phyloP scores from a whole-genome alignment of 176 grass and related monocot genomes.

The Oryza longistaminata region DNA sequence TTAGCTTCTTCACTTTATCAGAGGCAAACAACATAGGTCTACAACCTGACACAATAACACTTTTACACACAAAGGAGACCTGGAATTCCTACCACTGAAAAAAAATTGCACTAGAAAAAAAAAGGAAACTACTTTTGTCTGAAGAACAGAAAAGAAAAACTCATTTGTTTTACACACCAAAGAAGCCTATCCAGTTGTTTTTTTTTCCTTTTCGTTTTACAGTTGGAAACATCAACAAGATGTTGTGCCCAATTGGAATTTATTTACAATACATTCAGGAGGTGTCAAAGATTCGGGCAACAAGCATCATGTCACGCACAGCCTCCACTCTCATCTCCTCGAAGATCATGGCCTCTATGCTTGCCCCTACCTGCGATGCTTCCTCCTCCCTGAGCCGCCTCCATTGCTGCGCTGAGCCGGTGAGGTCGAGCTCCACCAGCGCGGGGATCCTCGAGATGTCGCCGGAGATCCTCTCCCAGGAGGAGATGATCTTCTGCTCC shows the following conservation, averaged over 20 bases:
- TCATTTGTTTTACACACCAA: neutral
- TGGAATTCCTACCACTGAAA: neutral
- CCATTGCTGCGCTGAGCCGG: slow-evolving; percentile 47
- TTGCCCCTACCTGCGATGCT: slow-evolving; percentile 33
- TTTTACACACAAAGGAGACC: neutral
- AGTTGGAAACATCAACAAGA: neutral
- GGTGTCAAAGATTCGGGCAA: neutral
- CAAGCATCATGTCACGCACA: slow-evolving; percentile 56
- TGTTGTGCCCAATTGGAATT: slow-evolving; percentile 20
- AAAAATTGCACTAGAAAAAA: neutral
- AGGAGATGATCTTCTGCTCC: slow-evolving; percentile 12
- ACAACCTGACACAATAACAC: neutral
- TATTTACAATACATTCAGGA: neutral
- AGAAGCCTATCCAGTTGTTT: neutral
- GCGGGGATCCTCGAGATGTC: slow-evolving; percentile 46
- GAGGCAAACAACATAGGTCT: neutral
- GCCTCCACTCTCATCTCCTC: slow-evolving; percentile 74
- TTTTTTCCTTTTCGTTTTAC: neutral
- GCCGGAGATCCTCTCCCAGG: slow-evolving; percentile 49
- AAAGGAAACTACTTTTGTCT: neutral
- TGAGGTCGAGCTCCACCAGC: slow-evolving; percentile 52
- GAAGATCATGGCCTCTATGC: slow-evolving; percentile 75
- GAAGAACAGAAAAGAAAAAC: neutral
- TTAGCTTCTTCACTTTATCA: neutral
- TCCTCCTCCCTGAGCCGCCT: slow-evolving; percentile 26